Evolutionary conservation across 2,329 filamentous ascomycete genomes (phyloP).

Genomic region (Exophiala phaeomuriformis): DNA sequence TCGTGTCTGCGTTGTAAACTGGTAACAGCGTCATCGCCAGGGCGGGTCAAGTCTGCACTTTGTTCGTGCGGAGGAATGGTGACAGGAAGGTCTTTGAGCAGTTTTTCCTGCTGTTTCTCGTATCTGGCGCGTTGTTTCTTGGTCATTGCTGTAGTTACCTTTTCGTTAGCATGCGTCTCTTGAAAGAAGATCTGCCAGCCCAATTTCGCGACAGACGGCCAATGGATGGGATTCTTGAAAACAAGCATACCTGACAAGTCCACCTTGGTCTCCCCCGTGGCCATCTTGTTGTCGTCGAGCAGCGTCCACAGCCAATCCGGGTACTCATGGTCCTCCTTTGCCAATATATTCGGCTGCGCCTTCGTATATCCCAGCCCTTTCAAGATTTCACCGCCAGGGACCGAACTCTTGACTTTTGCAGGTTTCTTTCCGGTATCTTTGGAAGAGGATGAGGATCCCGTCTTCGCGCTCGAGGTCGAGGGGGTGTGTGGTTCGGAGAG

Average conservation of each 20-base stretch:
- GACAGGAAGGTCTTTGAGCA: slow-evolving; percentile 34
- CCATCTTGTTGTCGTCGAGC: slow-evolving; percentile 34
- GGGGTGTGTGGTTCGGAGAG: slow-evolving; percentile 21
- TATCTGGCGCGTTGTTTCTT: slow-evolving; percentile 43
- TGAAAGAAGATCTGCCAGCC: background rate
- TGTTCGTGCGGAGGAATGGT: slow-evolving; percentile 42
- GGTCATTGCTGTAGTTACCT: slow-evolving; percentile 31
- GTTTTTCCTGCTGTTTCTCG: slow-evolving; percentile 42
- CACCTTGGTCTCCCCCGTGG: slow-evolving; percentile 32
- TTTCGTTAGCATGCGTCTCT: background rate
- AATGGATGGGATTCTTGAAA: background rate
- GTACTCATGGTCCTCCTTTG: slow-evolving; percentile 43
- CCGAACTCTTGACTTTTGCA: slow-evolving; percentile 34
- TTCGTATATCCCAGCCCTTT: slow-evolving; percentile 42
- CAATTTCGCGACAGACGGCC: too few species aligned
- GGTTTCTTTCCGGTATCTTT: slow-evolving; percentile 28
- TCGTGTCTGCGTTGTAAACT: slow-evolving; percentile 35
- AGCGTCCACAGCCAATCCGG: slow-evolving; percentile 44
- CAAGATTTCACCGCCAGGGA: slow-evolving; percentile 36
- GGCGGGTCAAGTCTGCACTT: slow-evolving; percentile 38
- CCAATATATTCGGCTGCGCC: slow-evolving; percentile 40
- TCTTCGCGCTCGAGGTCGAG: slow-evolving; percentile 16
- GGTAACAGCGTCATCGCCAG: slow-evolving; percentile 33
- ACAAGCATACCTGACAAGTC: slow-evolving; percentile 34
- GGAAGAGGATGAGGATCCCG: slow-evolving; percentile 17